Conservation (phyloP, 177 flowering plant species). For the Vitis hybrid region DNA sequence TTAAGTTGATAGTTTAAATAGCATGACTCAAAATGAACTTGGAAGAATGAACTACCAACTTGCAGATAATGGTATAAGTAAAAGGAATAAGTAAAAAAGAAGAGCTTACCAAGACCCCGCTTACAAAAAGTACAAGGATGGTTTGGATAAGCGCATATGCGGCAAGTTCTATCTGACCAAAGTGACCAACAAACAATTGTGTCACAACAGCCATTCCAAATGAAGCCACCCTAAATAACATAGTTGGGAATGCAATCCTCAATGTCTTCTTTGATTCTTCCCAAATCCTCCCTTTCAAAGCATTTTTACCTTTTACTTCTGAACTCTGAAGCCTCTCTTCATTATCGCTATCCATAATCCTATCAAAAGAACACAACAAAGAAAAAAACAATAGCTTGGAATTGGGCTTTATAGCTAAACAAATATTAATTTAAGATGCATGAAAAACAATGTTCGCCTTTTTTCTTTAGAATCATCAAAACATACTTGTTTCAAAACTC, state of each 20-base stretch:
- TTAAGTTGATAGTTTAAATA: too few species aligned
- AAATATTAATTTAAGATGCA: too few species aligned
- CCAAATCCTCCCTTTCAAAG: constrained; percentile 18
- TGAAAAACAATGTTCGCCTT: too few species aligned
- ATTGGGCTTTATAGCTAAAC: too few species aligned
- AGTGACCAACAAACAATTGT: constrained; percentile 21
- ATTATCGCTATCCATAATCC: neutral
- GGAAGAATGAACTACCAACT: too few species aligned
- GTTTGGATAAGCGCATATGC: constrained; percentile 35
- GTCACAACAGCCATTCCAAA: constrained; percentile 33
- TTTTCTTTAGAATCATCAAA: too few species aligned
- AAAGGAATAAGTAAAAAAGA: too few species aligned
- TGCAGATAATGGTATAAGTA: too few species aligned
- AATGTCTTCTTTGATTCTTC: constrained; percentile 31
- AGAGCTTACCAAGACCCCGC: constrained; percentile 31
- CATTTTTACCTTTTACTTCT: neutral
- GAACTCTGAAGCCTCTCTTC: constrained; percentile 14
- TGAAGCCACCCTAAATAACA: constrained; percentile 22
- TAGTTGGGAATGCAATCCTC: constrained; percentile 30
- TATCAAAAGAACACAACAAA: too few species aligned
- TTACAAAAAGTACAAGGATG: constrained; percentile 24
- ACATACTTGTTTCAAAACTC: too few species aligned
- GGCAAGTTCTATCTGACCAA: constrained; percentile 30
- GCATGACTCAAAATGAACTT: too few species aligned
- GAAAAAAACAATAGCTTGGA: too few species aligned